These are phyloP conservation scores for Eimeria sp. DNA, from an alignment of 169 alveolate species.

Conservation along the genomic window DNA sequence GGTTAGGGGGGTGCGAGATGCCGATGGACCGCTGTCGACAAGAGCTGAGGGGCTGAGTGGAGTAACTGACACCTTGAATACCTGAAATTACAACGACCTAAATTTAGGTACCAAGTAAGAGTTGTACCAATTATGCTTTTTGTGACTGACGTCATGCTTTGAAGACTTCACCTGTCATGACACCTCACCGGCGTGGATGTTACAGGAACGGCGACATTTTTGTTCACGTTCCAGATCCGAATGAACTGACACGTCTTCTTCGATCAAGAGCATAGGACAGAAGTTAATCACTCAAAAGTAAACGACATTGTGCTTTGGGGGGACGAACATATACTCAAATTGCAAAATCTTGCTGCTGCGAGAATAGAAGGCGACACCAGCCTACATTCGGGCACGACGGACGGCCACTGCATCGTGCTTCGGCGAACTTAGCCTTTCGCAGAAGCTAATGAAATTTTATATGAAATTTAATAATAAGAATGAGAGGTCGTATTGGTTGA, in stretches of 20 bases:
- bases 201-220: background rate
- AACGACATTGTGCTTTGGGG: too few relatives aligned
- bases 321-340: too few relatives aligned
- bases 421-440: too few relatives aligned
- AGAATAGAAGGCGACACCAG: background rate
- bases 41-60: background rate
- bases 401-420: background rate
- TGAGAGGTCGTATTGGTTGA: background rate
- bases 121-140: background rate
- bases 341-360: background rate
- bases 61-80: slow-evolving; percentile 41
- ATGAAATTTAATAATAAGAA: background rate
- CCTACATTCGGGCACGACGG: background rate
- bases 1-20: background rate
- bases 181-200: background rate
- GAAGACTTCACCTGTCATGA: slow-evolving; percentile 12
- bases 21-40: slow-evolving; percentile 37
- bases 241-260: background rate
- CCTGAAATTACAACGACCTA: slow-evolving; percentile 2
- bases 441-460: too few relatives aligned
- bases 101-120: slow-evolving; percentile 17
- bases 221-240: slow-evolving; percentile 2
- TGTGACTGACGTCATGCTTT: background rate
- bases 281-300: too few relatives aligned
- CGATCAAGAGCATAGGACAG: background rate